Evolutionary conservation across 805 yeast genomes (phyloP).

Genomic region (Priceomyces medius): DNA sequence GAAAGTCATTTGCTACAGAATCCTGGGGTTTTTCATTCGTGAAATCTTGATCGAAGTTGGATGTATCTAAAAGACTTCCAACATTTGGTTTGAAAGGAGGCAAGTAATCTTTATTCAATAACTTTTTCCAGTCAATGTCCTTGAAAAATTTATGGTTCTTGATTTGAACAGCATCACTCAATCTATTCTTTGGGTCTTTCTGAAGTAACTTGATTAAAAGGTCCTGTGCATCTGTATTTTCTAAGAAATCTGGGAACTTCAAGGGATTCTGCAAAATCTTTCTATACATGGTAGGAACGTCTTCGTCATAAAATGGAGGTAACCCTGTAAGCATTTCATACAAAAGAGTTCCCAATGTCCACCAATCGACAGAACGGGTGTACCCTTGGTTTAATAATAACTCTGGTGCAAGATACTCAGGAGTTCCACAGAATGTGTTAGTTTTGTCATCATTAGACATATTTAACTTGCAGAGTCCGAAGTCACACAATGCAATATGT

Average conservation of each 20-base stretch:
- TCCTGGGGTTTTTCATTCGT: conserved; percentile 93
- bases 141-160: conserved; percentile 82
- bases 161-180: conserved; percentile 82
- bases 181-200: conserved; percentile 79
- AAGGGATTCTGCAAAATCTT: conserved; percentile 89
- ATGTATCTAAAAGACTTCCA: conserved; percentile 79
- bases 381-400: conserved; percentile 88
- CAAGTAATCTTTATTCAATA: conserved; percentile 80
- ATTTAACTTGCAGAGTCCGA: conserved; percentile 92
- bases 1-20: conserved; percentile 87
- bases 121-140: conserved; percentile 85
- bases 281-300: conserved; percentile 87
- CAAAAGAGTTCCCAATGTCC: conserved; percentile 93
- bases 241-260: conserved; percentile 81
- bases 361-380: conserved; percentile 95
- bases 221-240: conserved; percentile 80
- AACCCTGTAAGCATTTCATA: conserved; percentile 96
- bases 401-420: conserved; percentile 96
- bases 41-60: conserved; percentile 89
- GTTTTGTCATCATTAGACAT: conserved; percentile 88
- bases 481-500: conserved; percentile 96
- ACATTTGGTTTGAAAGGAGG: conserved; percentile 97
- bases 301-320: conserved; percentile 97
- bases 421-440: conserved; percentile 96
- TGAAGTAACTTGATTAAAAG: conserved; percentile 70